These are phyloP conservation scores for Dendrostoma leiphaemia DNA, from an alignment of 2,329 filamentous ascomycete genomes.

Conservation along the genomic window DNA sequence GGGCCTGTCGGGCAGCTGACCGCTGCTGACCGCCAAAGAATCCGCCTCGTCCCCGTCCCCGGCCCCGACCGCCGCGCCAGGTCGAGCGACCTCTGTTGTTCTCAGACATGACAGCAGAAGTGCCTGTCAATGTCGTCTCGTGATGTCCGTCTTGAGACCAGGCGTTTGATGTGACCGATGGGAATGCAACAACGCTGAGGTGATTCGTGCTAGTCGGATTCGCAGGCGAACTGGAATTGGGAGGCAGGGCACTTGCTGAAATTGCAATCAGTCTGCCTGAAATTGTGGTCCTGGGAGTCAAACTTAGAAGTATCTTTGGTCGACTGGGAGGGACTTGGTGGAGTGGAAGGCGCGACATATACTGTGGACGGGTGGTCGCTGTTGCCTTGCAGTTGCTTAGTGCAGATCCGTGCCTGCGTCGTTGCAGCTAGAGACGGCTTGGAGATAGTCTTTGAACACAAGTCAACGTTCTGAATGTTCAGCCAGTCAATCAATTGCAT, in stretches of 20 bases:
- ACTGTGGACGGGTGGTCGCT: neutral
- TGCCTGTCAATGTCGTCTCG: neutral
- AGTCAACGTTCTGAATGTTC: neutral
- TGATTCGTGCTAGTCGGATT: too few relatives aligned
- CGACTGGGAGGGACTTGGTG: too few relatives aligned
- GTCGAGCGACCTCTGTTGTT: neutral
- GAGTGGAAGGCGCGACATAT: neutral
- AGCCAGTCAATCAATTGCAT: too few relatives aligned
- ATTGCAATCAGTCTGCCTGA: too few relatives aligned
- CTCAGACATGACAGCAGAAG: constrained; percentile 4
- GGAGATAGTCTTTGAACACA: neutral
- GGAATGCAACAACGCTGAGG: too few relatives aligned
- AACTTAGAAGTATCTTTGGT: neutral
- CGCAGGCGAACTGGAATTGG: too few relatives aligned
- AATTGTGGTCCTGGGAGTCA: too few relatives aligned
- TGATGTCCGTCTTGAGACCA: neutral
- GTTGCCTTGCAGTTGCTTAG: constrained; percentile 17
- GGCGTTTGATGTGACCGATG: neutral
- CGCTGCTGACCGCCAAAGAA: neutral
- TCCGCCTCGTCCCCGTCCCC: constrained; percentile 1
- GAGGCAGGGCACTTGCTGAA: too few relatives aligned
- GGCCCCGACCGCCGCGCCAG: constrained; percentile 31
- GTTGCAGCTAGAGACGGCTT: neutral
- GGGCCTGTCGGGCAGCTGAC: constrained; percentile 18
- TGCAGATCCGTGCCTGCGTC: constrained; percentile 4